Conservation (phyloP, 1,284 basidiomycete species). For the Ganoderma multipileum region DNA sequence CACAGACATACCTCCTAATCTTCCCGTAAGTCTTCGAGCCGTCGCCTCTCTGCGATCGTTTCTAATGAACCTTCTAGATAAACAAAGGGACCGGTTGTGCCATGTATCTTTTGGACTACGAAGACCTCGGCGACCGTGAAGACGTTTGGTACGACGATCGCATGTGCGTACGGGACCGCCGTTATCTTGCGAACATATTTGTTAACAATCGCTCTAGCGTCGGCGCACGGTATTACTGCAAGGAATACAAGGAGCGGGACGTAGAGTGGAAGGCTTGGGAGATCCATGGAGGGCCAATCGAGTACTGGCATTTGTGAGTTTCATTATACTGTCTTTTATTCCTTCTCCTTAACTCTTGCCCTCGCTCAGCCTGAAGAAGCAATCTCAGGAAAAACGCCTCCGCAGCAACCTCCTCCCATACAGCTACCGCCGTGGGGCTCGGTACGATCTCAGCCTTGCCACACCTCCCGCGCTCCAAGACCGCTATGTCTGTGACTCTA, state of each 20-base stretch:
- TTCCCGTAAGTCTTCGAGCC: background rate
- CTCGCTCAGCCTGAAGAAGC: background rate
- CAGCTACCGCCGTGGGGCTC: background rate
- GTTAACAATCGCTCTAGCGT: background rate
- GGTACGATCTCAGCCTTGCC: background rate
- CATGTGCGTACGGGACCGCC: background rate
- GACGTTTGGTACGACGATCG: background rate
- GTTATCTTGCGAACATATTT: background rate
- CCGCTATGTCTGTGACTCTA: background rate
- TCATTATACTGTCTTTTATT: background rate
- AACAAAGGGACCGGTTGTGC: background rate
- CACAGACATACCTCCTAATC: no score
- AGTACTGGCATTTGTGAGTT: conserved; percentile 1
- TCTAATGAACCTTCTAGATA: background rate
- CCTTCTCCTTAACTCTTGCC: background rate
- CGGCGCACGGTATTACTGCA: background rate
- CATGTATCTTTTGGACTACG: background rate
- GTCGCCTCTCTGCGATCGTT: background rate
- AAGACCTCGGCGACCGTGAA: background rate
- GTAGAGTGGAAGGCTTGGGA: background rate
- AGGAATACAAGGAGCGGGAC: background rate
- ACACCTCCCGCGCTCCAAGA: background rate
- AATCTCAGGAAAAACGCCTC: background rate
- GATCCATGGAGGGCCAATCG: background rate
- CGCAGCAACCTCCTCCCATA: background rate